Evolutionary conservation across 495 filamentous ascomycete genomes (phyloP), one percentile per base, ranked within the genome.

Genomic region (Daldinia grandis): DNA sequence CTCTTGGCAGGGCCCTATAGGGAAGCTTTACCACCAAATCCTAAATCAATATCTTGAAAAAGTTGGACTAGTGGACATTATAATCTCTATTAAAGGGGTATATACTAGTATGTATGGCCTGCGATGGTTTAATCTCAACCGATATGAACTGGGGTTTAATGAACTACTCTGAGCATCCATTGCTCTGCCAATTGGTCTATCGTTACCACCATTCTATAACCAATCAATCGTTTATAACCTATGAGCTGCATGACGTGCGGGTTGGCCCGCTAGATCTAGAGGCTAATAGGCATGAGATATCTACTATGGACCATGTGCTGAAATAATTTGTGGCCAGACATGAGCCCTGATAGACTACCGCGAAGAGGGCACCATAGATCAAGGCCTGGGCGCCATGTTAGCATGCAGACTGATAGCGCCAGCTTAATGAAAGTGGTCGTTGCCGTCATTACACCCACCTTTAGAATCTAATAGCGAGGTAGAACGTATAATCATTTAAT

Each of bases 371-470:
- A 55, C 15, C 15, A 17, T 24, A 17, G 24, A 33, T 59, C n/a
- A 25, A 35, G 49, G 14, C 25, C 47, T 69, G 25, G 6, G 35
- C 0, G 24, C 4, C 24, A 5, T 19, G 31, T 69, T 64, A 69
- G 60, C 42, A 42, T 30, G 21, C n/a, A 55, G 14, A 42, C 37
- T 37, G 27, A 12, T 28, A 33, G n/a, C 6, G 6, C n/a, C 15
- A 17, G 25, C 21, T 17, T 44, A 37, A 35, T 9, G 6, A 21
- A 21, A 33, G 1, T 15, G 9, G 30, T 30, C 4, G 31, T 59
- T 63, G 59, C 54, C 60, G 7, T 37, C 27, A 25, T 30, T 4
- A 35, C n/a, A 25, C 42, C 33, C n/a, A 53, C 17, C 21, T 57
- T 30, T 35, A 56, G 17, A 14, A 56, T 35, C 17, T 33, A 21